These are phyloP conservation scores for Plasmodium gallinaceum DNA, from an alignment of 169 alveolate genomes.

Conservation along the genomic window DNA sequence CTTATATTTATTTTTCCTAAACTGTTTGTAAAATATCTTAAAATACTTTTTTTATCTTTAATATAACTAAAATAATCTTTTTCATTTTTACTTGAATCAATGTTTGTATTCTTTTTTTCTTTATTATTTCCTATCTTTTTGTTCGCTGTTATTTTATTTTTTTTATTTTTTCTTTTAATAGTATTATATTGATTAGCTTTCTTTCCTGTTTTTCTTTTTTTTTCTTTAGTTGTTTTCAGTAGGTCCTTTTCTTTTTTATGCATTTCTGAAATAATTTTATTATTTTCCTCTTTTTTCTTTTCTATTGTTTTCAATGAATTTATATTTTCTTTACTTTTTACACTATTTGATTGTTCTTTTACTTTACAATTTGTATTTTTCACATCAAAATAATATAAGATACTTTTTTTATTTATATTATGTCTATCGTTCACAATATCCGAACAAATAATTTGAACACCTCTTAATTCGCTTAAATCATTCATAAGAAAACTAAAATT, in stretches of 20 bases:
- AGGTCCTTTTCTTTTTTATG: neutral
- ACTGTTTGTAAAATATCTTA: conserved; percentile 11
- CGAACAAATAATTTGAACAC: conserved; percentile 63
- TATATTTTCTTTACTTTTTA: neutral
- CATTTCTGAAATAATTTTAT: neutral
- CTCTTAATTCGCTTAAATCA: conserved; percentile 46
- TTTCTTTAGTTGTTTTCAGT: neutral
- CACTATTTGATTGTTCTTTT: neutral
- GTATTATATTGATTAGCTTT: too few species aligned
- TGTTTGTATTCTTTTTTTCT: neutral
- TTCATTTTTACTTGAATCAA: neutral
- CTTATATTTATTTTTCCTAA: neutral
- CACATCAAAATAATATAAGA: conserved; percentile 35
- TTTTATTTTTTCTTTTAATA: too few species aligned
- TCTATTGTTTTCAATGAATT: neutral
- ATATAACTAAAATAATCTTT: neutral
- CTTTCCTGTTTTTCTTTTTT: neutral
- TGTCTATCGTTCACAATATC: conserved; percentile 15
- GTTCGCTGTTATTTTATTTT: neutral
- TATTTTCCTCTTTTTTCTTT: neutral
- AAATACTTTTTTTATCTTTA: neutral
- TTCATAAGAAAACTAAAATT: conserved; percentile 4
- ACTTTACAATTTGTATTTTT: neutral
- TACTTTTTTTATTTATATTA: conserved; percentile 19
- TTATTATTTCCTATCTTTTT: neutral